Evolutionary conservation across 192 early-diverging fungal species (phyloP).

Genomic region (Rhizoclosmatium sp.): DNA sequence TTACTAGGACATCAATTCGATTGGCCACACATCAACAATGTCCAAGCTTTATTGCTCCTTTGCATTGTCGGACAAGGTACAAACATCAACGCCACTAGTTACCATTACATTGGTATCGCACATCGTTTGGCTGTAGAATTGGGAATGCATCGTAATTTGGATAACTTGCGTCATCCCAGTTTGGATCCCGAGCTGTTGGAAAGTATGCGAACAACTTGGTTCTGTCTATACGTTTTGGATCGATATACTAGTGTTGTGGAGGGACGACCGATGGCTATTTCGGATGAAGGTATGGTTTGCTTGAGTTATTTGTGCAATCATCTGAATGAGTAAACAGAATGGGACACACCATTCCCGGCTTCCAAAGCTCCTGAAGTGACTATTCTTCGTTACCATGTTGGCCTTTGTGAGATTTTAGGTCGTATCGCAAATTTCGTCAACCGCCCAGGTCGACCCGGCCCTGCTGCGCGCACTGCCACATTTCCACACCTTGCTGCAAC

Average conservation of each 20-base stretch:
- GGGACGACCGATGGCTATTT: constrained; percentile 57
- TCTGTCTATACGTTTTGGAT: constrained; percentile 58
- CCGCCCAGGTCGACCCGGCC: constrained; percentile 39
- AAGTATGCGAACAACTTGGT: constrained; percentile 57
- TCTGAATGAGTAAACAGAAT: constrained; percentile 39
- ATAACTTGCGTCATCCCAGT: constrained; percentile 50
- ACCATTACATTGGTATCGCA: constrained; percentile 61
- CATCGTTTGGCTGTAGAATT: constrained; percentile 58
- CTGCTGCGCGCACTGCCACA: background rate
- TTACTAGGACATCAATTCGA: constrained; percentile 59
- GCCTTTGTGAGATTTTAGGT: constrained; percentile 56
- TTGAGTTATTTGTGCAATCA: background rate
- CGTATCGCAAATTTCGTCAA: constrained; percentile 57
- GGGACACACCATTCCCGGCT: constrained; percentile 57
- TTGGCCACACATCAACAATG: constrained; percentile 59
- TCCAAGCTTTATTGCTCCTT: constrained; percentile 54
- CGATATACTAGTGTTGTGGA: constrained; percentile 54
- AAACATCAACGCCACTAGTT: constrained; percentile 53
- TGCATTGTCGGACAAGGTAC: constrained; percentile 54
- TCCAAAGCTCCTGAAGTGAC: constrained; percentile 36
- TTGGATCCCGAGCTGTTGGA: constrained; percentile 50
- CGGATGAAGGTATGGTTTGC: constrained; percentile 51
- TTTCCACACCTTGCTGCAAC: background rate
- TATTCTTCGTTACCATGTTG: constrained; percentile 50
- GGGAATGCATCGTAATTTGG: constrained; percentile 59